These are phyloP conservation scores for Nicotiana otophora DNA, from an alignment of 257 asterid species.

Conservation along the genomic window DNA sequence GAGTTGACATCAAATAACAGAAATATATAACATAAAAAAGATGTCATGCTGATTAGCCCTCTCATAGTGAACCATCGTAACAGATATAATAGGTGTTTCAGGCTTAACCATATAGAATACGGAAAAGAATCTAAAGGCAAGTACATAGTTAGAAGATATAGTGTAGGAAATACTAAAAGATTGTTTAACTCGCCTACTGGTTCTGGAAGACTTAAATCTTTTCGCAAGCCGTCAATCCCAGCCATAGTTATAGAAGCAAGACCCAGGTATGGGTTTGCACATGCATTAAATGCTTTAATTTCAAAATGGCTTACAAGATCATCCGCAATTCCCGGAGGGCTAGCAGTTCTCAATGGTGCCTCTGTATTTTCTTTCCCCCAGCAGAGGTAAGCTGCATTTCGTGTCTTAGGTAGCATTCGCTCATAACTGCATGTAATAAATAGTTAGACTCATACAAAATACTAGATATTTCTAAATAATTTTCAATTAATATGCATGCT, in stretches of 20 bases:
- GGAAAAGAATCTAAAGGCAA: not conserved
- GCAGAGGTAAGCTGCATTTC: constrained; percentile 95
- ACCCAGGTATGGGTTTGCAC: constrained; percentile 81
- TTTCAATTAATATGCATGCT: not conserved
- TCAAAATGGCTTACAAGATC: constrained; percentile 75
- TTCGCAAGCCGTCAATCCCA: constrained; percentile 74
- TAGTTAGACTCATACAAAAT: not conserved
- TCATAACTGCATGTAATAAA: constrained; percentile 53
- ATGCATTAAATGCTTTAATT: constrained; percentile 72
- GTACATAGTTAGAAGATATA: not conserved
- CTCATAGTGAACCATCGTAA: not conserved
- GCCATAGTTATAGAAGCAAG: constrained; percentile 71
- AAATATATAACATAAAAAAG: not conserved
- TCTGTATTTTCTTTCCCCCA: constrained; percentile 90
- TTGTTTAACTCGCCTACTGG: constrained; percentile 59
- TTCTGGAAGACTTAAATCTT: constrained; percentile 47
- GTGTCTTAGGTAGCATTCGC: constrained; percentile 80
- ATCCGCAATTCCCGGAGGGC: constrained; percentile 77
- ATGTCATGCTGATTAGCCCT: not conserved
- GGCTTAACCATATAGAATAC: not conserved
- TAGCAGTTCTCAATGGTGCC: constrained; percentile 87
- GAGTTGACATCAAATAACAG: not conserved
- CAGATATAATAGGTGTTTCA: not conserved
- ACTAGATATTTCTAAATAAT: not conserved
- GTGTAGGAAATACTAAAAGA: not conserved